Base-by-base conservation (phyloP, 208 protist genomes). In the Leishmania gerbilli region DNA sequence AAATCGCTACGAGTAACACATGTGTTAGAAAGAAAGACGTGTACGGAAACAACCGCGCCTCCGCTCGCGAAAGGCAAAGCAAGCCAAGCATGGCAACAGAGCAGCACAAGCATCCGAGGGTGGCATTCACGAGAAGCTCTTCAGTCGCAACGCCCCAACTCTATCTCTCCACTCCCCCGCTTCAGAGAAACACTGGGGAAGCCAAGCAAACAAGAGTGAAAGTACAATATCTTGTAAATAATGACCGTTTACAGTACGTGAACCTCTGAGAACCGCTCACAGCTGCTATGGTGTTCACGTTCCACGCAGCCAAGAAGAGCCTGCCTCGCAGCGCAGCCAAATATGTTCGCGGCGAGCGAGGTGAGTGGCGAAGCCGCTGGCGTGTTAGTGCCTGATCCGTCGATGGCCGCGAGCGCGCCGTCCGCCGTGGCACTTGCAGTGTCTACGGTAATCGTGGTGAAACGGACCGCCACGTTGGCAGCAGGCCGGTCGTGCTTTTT, bases 241-340 rank as follows among this genome's bases (percentile, higher is more conserved):
- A 40, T 21, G 21, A 40, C 31, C 7, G 31, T 17, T 51, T 51
- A 74, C 5, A 4, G 21, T 1, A 74, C 2, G 21, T 51, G 17
- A 37, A 45, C 68, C 15, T 51, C 40, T 34, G 49, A 81, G 24
- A 85, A 76, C 3, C n/a, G 37, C 71, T 78, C 71, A 17, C 76
- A 85, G 15, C 49, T 79, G 27, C 60, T 55, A 37, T 81, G 65
- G 2, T 60, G 17, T 8, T 69, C 15, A 19, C 69, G 68, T 3
- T 47, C 19, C 37, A 72, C 42, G 65, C 82, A 82, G 21, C 75
- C 60, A 31, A 77, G 53, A 37, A 84, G 79, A 1, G 2, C 21
- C 45, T 45, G 27, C 21, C 76, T 67, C 34, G 75, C 45, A 11
- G 49, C 34, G 21, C 81, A 84, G 58, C 76, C 81, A 15, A 84